A percentile compares a stretch with the other conserved stretches of the same genome.
These are phyloP conservation scores for Cutaneotrichosporon dermatis DNA, from an alignment of 1,284 basidiomycete species.

Conservation along the genomic window DNA sequence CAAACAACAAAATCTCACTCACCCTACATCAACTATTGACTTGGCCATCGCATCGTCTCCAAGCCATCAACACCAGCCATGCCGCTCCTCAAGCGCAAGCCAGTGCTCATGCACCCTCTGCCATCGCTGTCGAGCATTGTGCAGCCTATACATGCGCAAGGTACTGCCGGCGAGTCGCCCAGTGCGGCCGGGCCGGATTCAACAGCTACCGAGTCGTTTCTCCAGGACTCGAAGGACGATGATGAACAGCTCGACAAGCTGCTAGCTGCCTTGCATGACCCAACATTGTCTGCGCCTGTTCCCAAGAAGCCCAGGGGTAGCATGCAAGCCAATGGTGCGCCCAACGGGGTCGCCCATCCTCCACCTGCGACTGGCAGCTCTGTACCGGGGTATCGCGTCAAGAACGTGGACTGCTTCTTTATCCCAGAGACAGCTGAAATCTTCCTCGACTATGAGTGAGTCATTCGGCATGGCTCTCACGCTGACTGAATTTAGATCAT, in stretches of 20 bases:
- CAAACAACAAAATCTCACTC: slow-evolving; percentile 4
- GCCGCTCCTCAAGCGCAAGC: slow-evolving; percentile 86
- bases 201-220: slow-evolving; percentile 9
- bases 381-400: slow-evolving; percentile 20
- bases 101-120: slow-evolving; percentile 68
- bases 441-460: slow-evolving; percentile 89
- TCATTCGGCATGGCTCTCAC: slow-evolving; percentile 19
- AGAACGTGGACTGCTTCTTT: slow-evolving; percentile 68
- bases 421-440: slow-evolving; percentile 90
- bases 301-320: background rate
- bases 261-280: slow-evolving; percentile 23
- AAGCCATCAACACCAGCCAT: slow-evolving; percentile 49
- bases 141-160: slow-evolving; percentile 12
- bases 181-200: slow-evolving; percentile 4
- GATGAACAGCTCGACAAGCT: slow-evolving; percentile 41
- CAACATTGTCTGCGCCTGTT: slow-evolving; percentile 6
- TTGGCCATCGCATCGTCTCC: too few relatives aligned
- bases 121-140: slow-evolving; percentile 33
- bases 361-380: background rate
- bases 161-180: slow-evolving; percentile 1
- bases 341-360: background rate
- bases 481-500: slow-evolving; percentile 59
- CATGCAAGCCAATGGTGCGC: slow-evolving; percentile 14
- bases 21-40: background rate
- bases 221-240: slow-evolving; percentile 38